A percentile compares a stretch with the other conserved stretches of the same genome.
phyloP scores from a whole-genome alignment of 2,329 filamentous ascomycete genomes.

The Sporothrix euskadiensis region DNA sequence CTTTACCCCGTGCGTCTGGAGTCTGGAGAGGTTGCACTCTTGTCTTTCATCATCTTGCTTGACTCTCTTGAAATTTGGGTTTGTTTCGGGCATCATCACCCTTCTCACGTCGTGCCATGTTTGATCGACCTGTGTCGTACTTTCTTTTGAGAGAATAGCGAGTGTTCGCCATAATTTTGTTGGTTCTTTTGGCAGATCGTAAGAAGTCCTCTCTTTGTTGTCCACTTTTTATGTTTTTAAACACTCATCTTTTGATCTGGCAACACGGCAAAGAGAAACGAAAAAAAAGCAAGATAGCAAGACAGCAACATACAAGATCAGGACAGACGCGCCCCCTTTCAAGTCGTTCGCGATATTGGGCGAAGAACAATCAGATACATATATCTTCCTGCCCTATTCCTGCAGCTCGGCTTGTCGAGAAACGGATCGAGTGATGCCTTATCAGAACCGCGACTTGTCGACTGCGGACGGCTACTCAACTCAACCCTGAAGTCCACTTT shows the following conservation, averaged over 20 bases:
- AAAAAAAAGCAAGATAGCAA: not conserved
- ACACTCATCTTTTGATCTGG: not conserved
- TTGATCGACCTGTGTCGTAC: not conserved
- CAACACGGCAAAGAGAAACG: not conserved
- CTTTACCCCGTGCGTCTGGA: not conserved
- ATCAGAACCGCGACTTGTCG: slow-evolving; percentile 5
- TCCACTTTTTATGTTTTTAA: slow-evolving; percentile 18
- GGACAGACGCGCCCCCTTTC: not conserved
- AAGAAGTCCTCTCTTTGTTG: not conserved
- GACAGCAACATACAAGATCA: not conserved
- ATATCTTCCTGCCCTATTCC: not conserved
- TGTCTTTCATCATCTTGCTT: slow-evolving; percentile 18
- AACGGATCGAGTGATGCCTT: slow-evolving; percentile 1
- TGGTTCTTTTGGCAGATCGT: not conserved
- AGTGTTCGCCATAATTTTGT: not conserved
- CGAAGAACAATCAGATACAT: not conserved
- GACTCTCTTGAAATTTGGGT: slow-evolving; percentile 11
- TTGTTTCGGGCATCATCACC: not conserved
- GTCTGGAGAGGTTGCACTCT: not conserved
- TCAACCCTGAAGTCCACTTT: not conserved
- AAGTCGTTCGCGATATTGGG: not conserved
- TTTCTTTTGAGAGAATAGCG: not conserved
- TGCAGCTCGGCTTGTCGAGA: not conserved
- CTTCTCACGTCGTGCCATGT: slow-evolving; percentile 18
- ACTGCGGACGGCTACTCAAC: not conserved